Conservation (phyloP, 179 eudicot genomes). For the Carnegiea gigantea region DNA sequence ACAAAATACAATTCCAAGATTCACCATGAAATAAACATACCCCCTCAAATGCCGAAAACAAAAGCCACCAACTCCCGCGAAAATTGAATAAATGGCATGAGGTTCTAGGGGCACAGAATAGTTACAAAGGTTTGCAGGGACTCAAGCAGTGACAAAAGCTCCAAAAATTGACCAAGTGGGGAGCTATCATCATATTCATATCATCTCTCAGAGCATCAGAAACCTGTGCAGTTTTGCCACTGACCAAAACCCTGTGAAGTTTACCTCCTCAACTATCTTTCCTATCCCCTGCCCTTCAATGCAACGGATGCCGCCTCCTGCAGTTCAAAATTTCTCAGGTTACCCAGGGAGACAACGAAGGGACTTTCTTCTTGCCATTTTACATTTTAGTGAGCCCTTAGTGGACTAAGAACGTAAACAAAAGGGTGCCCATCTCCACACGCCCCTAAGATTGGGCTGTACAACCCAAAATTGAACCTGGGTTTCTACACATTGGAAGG, state of each 20-base stretch:
- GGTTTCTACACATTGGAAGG: background rate
- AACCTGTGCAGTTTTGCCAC: conserved; percentile 25
- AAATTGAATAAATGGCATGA: conserved; percentile 17
- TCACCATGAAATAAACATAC: conserved; percentile 1
- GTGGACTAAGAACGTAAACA: no score
- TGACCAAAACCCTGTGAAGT: conserved; percentile 25
- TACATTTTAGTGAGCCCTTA: no score
- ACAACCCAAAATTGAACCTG: background rate
- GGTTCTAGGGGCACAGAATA: conserved; percentile 16
- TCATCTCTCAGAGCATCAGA: conserved; percentile 28
- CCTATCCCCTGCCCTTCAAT: conserved; percentile 34
- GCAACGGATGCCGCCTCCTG: conserved; percentile 85
- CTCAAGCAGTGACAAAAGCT: conserved; percentile 24
- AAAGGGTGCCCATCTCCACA: no score
- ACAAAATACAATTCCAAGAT: conserved; percentile 23
- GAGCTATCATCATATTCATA: background rate
- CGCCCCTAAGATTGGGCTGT: no score
- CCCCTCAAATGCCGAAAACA: background rate
- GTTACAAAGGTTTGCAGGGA: conserved; percentile 16
- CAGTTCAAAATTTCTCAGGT: conserved; percentile 15
- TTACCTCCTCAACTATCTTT: conserved; percentile 19
- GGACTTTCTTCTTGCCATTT: background rate
- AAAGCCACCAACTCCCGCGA: conserved; percentile 17
- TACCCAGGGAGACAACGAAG: background rate
- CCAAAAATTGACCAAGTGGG: conserved; percentile 10